These are phyloP conservation scores for Arabis alpina DNA, from an alignment of 345 rosid species.

Conservation along the genomic window DNA sequence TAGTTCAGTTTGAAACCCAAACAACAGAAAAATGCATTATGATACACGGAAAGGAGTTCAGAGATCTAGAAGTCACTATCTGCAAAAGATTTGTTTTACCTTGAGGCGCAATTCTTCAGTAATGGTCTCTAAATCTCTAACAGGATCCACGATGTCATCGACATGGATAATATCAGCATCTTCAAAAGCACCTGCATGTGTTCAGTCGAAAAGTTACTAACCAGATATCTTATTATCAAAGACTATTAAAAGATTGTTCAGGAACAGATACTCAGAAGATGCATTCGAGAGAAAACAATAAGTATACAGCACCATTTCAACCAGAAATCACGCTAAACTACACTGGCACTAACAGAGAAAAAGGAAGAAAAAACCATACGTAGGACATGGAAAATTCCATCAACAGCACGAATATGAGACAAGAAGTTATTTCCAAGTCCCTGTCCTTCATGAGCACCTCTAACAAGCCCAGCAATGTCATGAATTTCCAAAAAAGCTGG, in stretches of 20 bases:
- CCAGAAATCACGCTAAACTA: not conserved
- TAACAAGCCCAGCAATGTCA: constrained; percentile 95
- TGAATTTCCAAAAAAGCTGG: constrained; percentile 95
- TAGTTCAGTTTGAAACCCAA: constrained; percentile 24
- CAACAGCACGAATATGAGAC: constrained; percentile 98
- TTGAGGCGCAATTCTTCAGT: constrained; percentile 80
- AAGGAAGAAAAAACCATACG: constrained; percentile 52
- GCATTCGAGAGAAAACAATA: not conserved
- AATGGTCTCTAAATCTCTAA: constrained; percentile 88
- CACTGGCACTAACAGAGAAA: not conserved
- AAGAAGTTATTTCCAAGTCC: constrained; percentile 96
- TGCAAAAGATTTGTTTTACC: constrained; percentile 48
- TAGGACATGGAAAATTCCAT: constrained; percentile 96
- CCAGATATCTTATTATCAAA: constrained; percentile 1
- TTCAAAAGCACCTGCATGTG: constrained; percentile 83
- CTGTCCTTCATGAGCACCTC: constrained; percentile 97
- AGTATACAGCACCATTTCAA: too few species aligned
- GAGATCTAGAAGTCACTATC: constrained; percentile 20
- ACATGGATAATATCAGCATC: constrained; percentile 96
- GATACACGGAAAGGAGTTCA: not conserved
- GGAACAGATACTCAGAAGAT: constrained; percentile 5
- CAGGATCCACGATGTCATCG: constrained; percentile 93
- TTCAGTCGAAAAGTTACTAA: constrained; percentile 20
- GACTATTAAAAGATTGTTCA: not conserved
- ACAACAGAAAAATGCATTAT: not conserved